phyloP scores from a whole-genome alignment of 495 filamentous ascomycete species.

The Ramalina intermedia region DNA sequence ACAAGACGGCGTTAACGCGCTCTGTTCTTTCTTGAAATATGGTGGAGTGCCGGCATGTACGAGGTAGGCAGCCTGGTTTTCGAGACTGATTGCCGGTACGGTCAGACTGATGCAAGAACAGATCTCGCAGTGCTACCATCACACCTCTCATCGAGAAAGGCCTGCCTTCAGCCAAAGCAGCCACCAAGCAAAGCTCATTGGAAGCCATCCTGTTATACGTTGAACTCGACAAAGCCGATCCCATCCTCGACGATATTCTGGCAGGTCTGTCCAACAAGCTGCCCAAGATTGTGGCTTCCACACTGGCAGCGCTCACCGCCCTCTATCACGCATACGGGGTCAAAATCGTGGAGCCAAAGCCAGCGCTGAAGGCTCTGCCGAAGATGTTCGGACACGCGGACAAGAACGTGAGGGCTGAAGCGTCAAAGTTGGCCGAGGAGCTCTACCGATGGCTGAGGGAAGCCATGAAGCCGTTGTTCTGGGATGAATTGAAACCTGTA shows the following conservation, averaged over 20 bases:
- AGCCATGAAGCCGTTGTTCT: conserved; percentile 97
- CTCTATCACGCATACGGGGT: conserved; percentile 90
- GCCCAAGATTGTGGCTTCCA: conserved; percentile 83
- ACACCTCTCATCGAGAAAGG: conserved; percentile 81
- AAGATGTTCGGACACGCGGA: conserved; percentile 93
- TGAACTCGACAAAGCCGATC: conserved; percentile 74
- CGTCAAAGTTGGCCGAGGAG: conserved; percentile 81
- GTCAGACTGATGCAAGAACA: conserved; percentile 18
- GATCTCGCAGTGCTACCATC: conserved; percentile 62
- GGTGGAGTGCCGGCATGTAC: conserved; percentile 65
- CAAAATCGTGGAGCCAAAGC: conserved; percentile 93
- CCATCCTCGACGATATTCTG: conserved; percentile 80
- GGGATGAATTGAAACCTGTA: conserved; percentile 86
- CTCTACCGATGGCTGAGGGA: conserved; percentile 95
- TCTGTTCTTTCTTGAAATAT: conserved; percentile 83
- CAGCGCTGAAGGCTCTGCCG: conserved; percentile 76
- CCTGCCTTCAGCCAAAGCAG: conserved; percentile 69
- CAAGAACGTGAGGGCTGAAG: conserved; percentile 95
- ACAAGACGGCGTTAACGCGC: conserved; percentile 73
- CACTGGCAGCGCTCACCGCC: conserved; percentile 60
- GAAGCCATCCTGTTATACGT: conserved; percentile 83
- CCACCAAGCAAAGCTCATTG: conserved; percentile 70
- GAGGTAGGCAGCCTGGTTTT: conserved; percentile 31
- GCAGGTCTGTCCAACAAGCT: conserved; percentile 80
- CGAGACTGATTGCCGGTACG: background rate